phyloP scores from a whole-genome alignment of 768 basidiomycete genomes.

The Lactarius hatsudake region DNA sequence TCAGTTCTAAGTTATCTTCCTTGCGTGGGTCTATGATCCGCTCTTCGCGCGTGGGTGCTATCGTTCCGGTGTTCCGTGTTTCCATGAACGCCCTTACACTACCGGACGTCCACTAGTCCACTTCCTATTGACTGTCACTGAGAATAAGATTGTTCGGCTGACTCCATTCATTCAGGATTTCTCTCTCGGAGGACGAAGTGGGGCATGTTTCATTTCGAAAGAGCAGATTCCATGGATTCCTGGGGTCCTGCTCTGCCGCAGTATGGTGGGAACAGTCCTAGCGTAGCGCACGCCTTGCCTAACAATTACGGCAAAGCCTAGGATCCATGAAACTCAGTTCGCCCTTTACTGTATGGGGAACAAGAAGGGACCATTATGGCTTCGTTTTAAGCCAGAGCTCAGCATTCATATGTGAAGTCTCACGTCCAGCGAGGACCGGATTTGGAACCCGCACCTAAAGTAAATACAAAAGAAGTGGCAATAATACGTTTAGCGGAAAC shows the following conservation, averaged over 20 bases:
- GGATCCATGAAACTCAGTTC: background rate
- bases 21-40: background rate
- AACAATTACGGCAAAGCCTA: background rate
- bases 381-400: background rate
- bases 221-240: background rate
- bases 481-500: background rate
- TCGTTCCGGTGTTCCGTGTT: background rate
- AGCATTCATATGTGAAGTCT: background rate
- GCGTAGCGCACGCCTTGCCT: background rate
- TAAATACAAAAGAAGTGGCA: background rate
- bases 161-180: background rate
- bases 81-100: background rate
- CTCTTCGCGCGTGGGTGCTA: background rate
- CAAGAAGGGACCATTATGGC: background rate
- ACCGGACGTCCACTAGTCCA: background rate
- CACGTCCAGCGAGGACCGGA: background rate
- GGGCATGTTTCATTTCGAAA: background rate
- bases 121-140: background rate
- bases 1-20: background rate
- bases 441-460: background rate
- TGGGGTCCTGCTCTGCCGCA: background rate
- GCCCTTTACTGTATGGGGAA: background rate
- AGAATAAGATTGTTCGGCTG: background rate
- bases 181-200: conserved; percentile 3
- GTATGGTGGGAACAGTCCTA: background rate